These are phyloP conservation scores for Leccinum rimulosum DNA, from an alignment of 768 basidiomycete genomes.

Conservation along the genomic window DNA sequence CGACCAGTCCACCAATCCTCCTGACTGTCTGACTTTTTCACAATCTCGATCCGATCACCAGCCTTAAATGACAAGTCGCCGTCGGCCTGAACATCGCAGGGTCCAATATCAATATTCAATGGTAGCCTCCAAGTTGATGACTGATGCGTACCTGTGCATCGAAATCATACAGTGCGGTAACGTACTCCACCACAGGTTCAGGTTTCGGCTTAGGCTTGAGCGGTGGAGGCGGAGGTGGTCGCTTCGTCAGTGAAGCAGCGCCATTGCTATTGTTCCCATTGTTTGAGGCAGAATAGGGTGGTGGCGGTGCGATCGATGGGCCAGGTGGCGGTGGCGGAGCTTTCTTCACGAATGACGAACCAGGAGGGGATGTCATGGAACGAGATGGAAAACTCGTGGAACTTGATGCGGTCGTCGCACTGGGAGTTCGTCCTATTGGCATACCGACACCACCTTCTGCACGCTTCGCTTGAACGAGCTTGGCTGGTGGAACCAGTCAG, in stretches of 20 bases:
- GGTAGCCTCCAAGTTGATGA: background rate
- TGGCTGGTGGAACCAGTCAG: conserved; percentile 43
- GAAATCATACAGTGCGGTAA: conserved; percentile 94
- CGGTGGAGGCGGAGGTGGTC: conserved; percentile 91
- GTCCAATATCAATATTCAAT: background rate
- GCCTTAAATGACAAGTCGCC: conserved; percentile 89
- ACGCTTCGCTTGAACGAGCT: conserved; percentile 60
- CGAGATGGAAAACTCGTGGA: conserved; percentile 26
- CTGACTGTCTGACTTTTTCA: conserved; percentile 74
- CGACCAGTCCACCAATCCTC: conserved; percentile 99
- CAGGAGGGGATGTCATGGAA: conserved; percentile 22
- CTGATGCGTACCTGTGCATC: conserved; percentile 65
- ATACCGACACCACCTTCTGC: conserved; percentile 30
- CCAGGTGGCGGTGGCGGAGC: conserved; percentile 37
- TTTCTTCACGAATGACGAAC: conserved; percentile 40
- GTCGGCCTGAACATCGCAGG: conserved; percentile 55
- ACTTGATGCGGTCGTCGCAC: conserved; percentile 26
- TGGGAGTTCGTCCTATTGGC: conserved; percentile 35
- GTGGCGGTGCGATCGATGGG: conserved; percentile 43
- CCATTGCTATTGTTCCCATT: conserved; percentile 19
- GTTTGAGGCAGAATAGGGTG: conserved; percentile 28
- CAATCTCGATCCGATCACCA: conserved; percentile 88
- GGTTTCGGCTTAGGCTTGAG: conserved; percentile 85
- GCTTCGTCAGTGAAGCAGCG: conserved; percentile 47
- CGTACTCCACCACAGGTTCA: conserved; percentile 63